Conservation (phyloP, 306 rosid genomes). For the Cicer chorassanicum region DNA sequence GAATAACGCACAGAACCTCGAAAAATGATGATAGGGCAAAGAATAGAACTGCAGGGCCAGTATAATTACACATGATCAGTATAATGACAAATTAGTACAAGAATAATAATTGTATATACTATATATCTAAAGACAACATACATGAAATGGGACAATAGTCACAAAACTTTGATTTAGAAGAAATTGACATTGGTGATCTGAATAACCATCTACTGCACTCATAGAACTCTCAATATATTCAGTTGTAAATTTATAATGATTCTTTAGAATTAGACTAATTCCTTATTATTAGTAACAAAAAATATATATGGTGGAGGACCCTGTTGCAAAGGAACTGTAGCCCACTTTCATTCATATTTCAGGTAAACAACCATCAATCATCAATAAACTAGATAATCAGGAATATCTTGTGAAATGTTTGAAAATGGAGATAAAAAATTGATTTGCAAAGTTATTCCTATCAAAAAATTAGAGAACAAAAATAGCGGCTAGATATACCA, state of each 20-base stretch:
- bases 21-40: conserved; percentile 69
- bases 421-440: conserved; percentile 4
- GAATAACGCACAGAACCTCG: conserved; percentile 70
- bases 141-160: neutral
- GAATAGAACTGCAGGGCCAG: conserved; percentile 72
- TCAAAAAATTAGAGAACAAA: neutral
- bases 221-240: too few relatives aligned
- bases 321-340: neutral
- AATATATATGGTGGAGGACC: neutral
- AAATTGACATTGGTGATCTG: neutral
- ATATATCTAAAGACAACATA: too few relatives aligned
- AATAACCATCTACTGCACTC: neutral
- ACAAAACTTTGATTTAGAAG: neutral
- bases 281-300: too few relatives aligned
- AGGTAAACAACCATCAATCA: neutral
- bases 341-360: conserved; percentile 3
- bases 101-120: neutral
- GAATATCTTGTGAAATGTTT: neutral
- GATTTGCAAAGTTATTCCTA: conserved; percentile 13
- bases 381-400: conserved; percentile 4
- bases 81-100: neutral
- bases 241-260: too few relatives aligned
- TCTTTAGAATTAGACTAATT: too few relatives aligned
- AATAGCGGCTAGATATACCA: neutral
- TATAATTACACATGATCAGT: conserved; percentile 34